A percentile compares a stretch with the other conserved stretches of the same genome.
phyloP scores from a whole-genome alignment of 768 basidiomycete genomes.

The Amanita pallidorosea region DNA sequence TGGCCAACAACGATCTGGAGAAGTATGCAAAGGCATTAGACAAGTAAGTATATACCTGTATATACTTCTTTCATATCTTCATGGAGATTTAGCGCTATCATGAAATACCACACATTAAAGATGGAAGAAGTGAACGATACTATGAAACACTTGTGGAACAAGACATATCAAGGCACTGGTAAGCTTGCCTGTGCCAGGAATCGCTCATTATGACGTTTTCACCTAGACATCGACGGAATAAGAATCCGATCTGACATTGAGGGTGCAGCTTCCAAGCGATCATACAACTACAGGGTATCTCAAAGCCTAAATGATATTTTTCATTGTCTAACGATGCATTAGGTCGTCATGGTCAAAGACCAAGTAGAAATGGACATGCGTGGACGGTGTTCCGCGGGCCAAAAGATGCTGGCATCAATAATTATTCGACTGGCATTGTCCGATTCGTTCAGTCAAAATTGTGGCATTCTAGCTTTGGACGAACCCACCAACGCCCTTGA shows the following conservation, averaged over 20 bases:
- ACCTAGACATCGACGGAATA: conserved; percentile 91
- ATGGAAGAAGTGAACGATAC: conserved; percentile 99
- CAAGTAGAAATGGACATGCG: conserved; percentile 99
- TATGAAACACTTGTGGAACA: conserved; percentile 96
- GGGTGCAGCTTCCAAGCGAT: conserved; percentile 79
- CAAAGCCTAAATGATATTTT: conserved; percentile 2
- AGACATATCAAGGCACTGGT: conserved; percentile 99
- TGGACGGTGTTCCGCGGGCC: conserved; percentile 94
- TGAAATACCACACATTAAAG: conserved; percentile 95
- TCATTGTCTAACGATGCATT: conserved; percentile 9
- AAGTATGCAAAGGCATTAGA: conserved; percentile 97
- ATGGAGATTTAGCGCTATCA: conserved; percentile 67
- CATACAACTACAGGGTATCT: conserved; percentile 92
- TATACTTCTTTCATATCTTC: background rate
- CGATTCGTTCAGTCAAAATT: conserved; percentile 95
- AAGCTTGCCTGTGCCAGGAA: conserved; percentile 8
- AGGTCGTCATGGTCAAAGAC: conserved; percentile 99
- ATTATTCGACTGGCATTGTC: conserved; percentile 95
- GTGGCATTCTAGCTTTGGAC: conserved; percentile 94
- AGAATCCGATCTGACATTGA: conserved; percentile 91
- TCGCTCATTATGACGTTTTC: background rate
- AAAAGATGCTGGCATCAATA: conserved; percentile 97
- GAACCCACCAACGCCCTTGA: conserved; percentile 98
- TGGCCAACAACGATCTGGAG: conserved; percentile 95
- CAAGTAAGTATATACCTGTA: conserved; percentile 45